phyloP scores from a whole-genome alignment of 495 filamentous ascomycete species.

The Friedmanniomyces endolithicus region DNA sequence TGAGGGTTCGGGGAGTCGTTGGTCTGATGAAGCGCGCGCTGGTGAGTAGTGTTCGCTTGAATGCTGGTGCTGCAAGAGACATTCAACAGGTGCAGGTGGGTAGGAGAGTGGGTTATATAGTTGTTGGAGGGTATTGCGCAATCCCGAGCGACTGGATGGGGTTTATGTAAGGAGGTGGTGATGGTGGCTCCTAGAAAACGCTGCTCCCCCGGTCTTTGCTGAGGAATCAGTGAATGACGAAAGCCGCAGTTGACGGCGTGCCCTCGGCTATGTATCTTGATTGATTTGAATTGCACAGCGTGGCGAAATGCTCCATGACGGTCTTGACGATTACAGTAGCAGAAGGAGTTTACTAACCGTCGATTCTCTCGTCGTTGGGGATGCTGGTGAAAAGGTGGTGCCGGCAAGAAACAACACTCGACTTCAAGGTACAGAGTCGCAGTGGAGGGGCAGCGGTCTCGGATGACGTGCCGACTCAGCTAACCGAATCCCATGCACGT shows the following conservation, averaged over 20 bases:
- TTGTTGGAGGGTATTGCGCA: neutral
- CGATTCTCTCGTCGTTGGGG: too few species aligned
- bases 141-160: neutral
- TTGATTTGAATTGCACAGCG: too few species aligned
- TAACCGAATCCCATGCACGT: too few species aligned
- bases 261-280: too few species aligned
- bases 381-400: too few species aligned
- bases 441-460: too few species aligned
- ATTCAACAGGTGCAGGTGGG: constrained; percentile 15
- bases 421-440: too few species aligned
- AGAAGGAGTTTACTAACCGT: neutral
- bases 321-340: neutral
- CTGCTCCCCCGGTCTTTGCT: neutral
- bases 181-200: neutral
- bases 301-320: neutral
- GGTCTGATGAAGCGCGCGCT: constrained; percentile 13
- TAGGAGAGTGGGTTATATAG: neutral
- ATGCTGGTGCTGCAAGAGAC: constrained; percentile 12
- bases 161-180: neutral
- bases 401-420: too few species aligned
- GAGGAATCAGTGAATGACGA: neutral
- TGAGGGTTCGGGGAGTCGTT: constrained; percentile 5
- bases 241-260: too few species aligned
- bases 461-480: too few species aligned
- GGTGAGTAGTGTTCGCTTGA: constrained; percentile 27